A percentile compares a stretch with the other conserved stretches of the same genome.
These are phyloP conservation scores for Cyathus striatus DNA, from an alignment of 768 basidiomycete genomes.

Conservation along the genomic window DNA sequence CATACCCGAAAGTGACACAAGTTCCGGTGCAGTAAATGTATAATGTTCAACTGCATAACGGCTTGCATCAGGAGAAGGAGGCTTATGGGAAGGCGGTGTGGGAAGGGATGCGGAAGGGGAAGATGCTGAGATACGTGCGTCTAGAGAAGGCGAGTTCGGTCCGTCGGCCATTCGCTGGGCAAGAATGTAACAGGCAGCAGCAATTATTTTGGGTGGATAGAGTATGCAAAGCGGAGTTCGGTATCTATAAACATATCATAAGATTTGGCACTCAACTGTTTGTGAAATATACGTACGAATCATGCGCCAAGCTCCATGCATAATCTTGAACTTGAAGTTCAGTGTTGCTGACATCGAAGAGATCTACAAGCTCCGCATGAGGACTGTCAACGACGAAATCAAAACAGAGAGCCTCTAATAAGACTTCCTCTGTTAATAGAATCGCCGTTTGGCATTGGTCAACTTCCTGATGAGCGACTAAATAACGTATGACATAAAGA, in stretches of 20 bases:
- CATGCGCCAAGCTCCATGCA: conserved; percentile 84
- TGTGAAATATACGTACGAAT: conserved; percentile 55
- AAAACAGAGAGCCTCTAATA: conserved; percentile 81
- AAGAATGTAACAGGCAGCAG: conserved; percentile 73
- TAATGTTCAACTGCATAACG: conserved; percentile 67
- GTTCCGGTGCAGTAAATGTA: conserved; percentile 54
- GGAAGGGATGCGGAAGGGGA: conserved; percentile 74
- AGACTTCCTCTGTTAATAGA: conserved; percentile 68
- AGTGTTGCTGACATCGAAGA: conserved; percentile 54
- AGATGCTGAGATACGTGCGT: conserved; percentile 66
- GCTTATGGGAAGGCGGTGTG: conserved; percentile 75
- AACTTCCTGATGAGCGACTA: conserved; percentile 50
- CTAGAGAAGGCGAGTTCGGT: conserved; percentile 67
- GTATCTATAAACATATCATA: conserved; percentile 45
- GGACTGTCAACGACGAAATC: conserved; percentile 78
- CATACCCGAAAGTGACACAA: conserved; percentile 57
- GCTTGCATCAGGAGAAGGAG: conserved; percentile 64
- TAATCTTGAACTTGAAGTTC: conserved; percentile 57
- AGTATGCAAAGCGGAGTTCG: conserved; percentile 76
- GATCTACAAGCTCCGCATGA: conserved; percentile 68
- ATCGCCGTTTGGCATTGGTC: conserved; percentile 68
- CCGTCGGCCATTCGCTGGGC: conserved; percentile 71
- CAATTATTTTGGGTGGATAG: conserved; percentile 64
- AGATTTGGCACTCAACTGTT: no score
- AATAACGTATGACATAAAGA: not conserved